Percentiles rank a stretch among this genome's conserved stretches.
Conservation (phyloP, 768 basidiomycete genomes). For the Brasilioporus rufonigricans region DNA sequence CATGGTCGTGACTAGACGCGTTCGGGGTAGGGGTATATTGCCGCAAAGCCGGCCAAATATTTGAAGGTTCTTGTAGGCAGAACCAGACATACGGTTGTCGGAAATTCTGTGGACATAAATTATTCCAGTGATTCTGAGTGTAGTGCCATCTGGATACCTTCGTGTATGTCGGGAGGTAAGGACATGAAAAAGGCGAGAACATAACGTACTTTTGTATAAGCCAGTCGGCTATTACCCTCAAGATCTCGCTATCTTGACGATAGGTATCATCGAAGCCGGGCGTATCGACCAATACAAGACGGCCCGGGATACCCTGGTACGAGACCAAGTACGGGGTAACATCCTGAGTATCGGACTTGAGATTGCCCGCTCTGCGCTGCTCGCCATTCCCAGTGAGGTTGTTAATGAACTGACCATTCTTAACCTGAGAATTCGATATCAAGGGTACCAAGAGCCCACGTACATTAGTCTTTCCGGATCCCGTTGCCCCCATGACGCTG, state of each 20-base stretch:
- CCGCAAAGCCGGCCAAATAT: slow-evolving; percentile 39
- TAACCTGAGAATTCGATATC: not conserved
- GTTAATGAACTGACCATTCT: slow-evolving; percentile 14
- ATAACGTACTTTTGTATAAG: slow-evolving; percentile 15
- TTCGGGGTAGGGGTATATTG: slow-evolving; percentile 23
- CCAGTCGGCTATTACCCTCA: slow-evolving; percentile 16
- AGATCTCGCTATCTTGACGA: slow-evolving; percentile 9
- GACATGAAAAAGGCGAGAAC: not conserved
- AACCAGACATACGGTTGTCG: slow-evolving; percentile 34
- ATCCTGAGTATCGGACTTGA: slow-evolving; percentile 10
- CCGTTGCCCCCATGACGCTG: slow-evolving; percentile 27
- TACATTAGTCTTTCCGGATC: slow-evolving; percentile 26
- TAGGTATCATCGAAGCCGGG: slow-evolving; percentile 22
- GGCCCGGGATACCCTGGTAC: not conserved
- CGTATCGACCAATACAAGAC: slow-evolving; percentile 20
- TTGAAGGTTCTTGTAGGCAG: slow-evolving; percentile 28
- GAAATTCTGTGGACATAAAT: slow-evolving; percentile 36
- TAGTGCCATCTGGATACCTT: slow-evolving; percentile 10
- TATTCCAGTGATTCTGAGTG: slow-evolving; percentile 27
- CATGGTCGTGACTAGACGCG: slow-evolving; percentile 38
- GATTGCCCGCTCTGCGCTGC: not conserved
- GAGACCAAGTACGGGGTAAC: slow-evolving; percentile 3
- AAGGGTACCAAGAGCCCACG: not conserved
- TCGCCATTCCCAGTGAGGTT: not conserved
- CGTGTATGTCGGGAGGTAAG: not conserved